phyloP scores from a whole-genome alignment of 805 yeast genomes.

The Wickerhamomyces sydowiorum region DNA sequence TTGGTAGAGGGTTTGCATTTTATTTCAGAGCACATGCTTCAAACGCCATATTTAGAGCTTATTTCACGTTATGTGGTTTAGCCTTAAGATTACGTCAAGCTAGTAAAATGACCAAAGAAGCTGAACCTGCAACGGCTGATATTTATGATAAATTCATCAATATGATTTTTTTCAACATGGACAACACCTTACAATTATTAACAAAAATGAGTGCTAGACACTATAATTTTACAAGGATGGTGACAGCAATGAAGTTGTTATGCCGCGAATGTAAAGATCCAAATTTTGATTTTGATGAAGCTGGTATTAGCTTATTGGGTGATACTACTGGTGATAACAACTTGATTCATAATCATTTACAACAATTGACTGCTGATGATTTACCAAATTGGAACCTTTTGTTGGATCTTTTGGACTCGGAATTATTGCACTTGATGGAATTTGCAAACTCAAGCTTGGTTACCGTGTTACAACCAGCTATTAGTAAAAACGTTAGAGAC shows the following conservation, averaged over 20 bases:
- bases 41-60: conserved; percentile 8
- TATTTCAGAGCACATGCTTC: conserved; percentile 32
- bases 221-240: conserved; percentile 15
- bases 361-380: conserved; percentile 11
- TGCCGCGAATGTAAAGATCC: conserved; percentile 12
- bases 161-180: conserved; percentile 4
- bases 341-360: conserved; percentile 1
- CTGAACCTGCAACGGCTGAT: conserved; percentile 5
- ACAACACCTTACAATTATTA: conserved; percentile 12
- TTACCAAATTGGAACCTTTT: conserved; percentile 13
- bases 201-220: conserved; percentile 7
- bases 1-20: conserved; percentile 37
- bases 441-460: conserved; percentile 6
- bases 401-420: conserved; percentile 11
- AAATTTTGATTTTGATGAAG: conserved; percentile 12
- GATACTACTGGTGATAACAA: not conserved
- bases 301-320: not conserved
- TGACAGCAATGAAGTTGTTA: conserved; percentile 11
- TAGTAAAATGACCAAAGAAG: conserved; percentile 3
- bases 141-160: conserved; percentile 9
- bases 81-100: conserved; percentile 15
- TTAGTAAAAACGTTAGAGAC: not conserved
- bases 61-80: conserved; percentile 6
- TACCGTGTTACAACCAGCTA: conserved; percentile 15
- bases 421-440: conserved; percentile 8